Percentiles rank a stretch among this genome's conserved stretches.
Conservation (phyloP, 768 basidiomycete species). For the Termitomyces sp. region DNA sequence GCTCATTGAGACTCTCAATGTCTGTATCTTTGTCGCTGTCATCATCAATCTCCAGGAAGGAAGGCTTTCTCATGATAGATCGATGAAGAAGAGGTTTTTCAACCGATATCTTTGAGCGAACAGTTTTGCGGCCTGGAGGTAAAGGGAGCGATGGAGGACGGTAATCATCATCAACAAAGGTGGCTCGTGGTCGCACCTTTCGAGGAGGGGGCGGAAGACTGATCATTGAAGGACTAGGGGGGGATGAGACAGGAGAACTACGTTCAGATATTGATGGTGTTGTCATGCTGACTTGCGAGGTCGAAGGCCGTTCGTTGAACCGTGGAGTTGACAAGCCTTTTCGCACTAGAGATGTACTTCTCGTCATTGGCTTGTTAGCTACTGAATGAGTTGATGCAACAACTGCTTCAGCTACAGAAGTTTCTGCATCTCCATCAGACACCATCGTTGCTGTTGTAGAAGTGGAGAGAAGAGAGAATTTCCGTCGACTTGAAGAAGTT, state of each 20-base stretch:
- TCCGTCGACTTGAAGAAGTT: slow-evolving; percentile 25
- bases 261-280: slow-evolving; percentile 17
- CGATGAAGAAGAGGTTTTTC: slow-evolving; percentile 41
- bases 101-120: slow-evolving; percentile 27
- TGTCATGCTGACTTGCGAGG: slow-evolving; percentile 25
- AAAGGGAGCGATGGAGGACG: slow-evolving; percentile 27
- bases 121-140: slow-evolving; percentile 20
- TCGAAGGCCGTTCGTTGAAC: slow-evolving; percentile 27
- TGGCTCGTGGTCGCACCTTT: slow-evolving; percentile 25
- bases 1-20: slow-evolving; percentile 15
- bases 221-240: slow-evolving; percentile 24
- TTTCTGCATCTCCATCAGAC: slow-evolving; percentile 25
- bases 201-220: slow-evolving; percentile 58
- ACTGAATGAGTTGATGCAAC: slow-evolving; percentile 16
- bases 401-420: slow-evolving; percentile 12
- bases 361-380: slow-evolving; percentile 9
- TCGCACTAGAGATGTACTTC: slow-evolving; percentile 16
- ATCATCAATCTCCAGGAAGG: slow-evolving; percentile 65
- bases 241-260: slow-evolving; percentile 10
- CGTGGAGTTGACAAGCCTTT: slow-evolving; percentile 14
- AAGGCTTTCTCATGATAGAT: slow-evolving; percentile 62
- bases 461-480: slow-evolving; percentile 32
- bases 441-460: slow-evolving; percentile 28
- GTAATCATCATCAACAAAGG: slow-evolving; percentile 13
- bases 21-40: slow-evolving; percentile 29